Percentiles rank a stretch among this genome's conserved stretches.
Conservation (phyloP, 495 filamentous ascomycete species). For the Parachaetomium inaequale region DNA sequence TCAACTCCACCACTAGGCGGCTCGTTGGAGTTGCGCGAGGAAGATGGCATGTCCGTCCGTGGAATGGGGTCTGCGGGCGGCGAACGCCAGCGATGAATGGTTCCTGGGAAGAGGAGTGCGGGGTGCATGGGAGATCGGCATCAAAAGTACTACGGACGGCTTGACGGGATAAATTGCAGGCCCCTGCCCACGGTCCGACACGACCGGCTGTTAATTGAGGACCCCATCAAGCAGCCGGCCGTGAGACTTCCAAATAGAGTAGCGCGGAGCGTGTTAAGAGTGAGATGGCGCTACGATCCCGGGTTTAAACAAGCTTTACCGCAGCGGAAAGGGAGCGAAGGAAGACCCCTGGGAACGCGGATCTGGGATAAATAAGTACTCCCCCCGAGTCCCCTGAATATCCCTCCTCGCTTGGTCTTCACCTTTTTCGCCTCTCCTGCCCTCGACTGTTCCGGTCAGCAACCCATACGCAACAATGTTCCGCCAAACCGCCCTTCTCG, state of each 20-base stretch:
- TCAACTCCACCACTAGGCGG: background rate
- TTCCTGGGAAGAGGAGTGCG: background rate
- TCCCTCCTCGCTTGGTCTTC: background rate
- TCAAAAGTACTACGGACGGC: background rate
- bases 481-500: conserved; percentile 36
- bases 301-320: background rate
- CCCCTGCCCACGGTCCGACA: conserved; percentile 6
- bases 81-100: background rate
- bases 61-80: no score
- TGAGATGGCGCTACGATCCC: background rate
- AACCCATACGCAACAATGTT: conserved; percentile 1
- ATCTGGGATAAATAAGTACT: background rate
- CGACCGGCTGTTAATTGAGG: conserved; percentile 5
- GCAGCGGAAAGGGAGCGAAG: background rate
- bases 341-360: background rate
- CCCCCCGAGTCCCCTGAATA: background rate
- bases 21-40: background rate
- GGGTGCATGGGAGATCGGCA: conserved; percentile 5
- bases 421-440: background rate
- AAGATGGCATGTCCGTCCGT: background rate
- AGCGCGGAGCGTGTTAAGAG: background rate
- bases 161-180: conserved; percentile 7
- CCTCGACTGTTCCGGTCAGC: background rate
- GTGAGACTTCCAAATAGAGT: conserved; percentile 7
- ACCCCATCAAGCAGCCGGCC: background rate